These are phyloP conservation scores for Acorus gramineus DNA, from an alignment of 106 monocot species.

Conservation along the genomic window DNA sequence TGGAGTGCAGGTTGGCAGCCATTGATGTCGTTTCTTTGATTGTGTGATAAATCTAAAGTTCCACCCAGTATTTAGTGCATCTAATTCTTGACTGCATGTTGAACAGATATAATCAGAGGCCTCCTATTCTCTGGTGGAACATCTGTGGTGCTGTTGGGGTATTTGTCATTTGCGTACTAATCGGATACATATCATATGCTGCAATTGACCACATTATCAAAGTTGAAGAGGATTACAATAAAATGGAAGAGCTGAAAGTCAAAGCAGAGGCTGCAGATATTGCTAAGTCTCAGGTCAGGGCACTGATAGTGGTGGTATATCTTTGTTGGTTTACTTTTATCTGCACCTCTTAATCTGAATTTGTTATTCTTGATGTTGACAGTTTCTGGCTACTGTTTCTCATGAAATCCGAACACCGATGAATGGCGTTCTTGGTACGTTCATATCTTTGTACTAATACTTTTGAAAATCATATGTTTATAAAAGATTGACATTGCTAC, in stretches of 20 bases:
- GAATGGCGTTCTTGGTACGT: conserved; percentile 96
- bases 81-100: too few species aligned
- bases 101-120: too few species aligned
- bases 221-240: too few species aligned
- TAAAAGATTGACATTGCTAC: not conserved
- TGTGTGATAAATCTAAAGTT: too few species aligned
- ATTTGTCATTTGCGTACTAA: too few species aligned
- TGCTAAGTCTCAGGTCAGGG: conserved; percentile 86
- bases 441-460: not conserved
- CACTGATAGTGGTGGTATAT: not conserved
- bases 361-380: conserved; percentile 5
- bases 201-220: too few species aligned
- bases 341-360: not conserved
- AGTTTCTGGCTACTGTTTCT: conserved; percentile 99
- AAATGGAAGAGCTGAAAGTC: too few species aligned
- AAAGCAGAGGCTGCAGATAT: too few species aligned
- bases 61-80: too few species aligned
- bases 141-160: too few species aligned
- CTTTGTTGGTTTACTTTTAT: not conserved
- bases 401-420: conserved; percentile 99
- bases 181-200: too few species aligned
- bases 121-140: too few species aligned
- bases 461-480: not conserved
- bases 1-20: not conserved
- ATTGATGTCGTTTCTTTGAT: not conserved